Conservation (phyloP, 2,329 filamentous ascomycete species). For the Leptographium lundbergii region DNA sequence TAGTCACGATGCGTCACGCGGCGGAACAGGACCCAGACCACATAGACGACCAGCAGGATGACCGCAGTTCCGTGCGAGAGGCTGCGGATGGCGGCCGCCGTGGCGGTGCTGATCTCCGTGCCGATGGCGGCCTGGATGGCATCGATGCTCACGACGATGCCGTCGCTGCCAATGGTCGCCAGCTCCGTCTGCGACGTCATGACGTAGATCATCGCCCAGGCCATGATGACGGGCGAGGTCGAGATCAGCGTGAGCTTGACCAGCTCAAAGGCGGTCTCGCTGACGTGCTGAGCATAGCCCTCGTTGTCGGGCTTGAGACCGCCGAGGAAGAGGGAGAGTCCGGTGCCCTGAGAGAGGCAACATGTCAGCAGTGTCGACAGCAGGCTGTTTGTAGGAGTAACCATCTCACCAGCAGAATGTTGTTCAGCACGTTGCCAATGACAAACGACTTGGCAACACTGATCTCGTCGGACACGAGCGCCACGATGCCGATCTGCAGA, state of each 20-base stretch:
- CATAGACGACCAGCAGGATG: slow-evolving; percentile 1
- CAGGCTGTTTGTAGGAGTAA: not conserved
- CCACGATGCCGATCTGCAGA: slow-evolving; percentile 4
- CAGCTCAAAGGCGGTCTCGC: slow-evolving; percentile 2
- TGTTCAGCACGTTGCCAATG: slow-evolving; percentile 6
- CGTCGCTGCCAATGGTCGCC: not conserved
- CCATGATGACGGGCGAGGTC: not conserved
- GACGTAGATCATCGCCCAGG: slow-evolving; percentile 12
- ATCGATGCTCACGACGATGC: not conserved
- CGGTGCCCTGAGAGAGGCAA: slow-evolving; percentile 1
- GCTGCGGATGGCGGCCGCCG: not conserved
- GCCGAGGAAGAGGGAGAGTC: not conserved
- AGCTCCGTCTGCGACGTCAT: slow-evolving; percentile 4
- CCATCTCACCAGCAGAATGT: slow-evolving; percentile 3
- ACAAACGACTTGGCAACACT: slow-evolving; percentile 4
- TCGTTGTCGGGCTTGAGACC: not conserved
- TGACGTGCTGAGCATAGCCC: not conserved
- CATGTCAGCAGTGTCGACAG: not conserved
- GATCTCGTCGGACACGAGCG: slow-evolving; percentile 1
- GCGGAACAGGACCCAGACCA: slow-evolving; percentile 1
- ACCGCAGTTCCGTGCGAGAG: not conserved
- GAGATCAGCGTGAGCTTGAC: slow-evolving; percentile 2
- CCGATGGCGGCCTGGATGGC: not conserved
- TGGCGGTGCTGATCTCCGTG: not conserved
- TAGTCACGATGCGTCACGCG: not conserved